Evolutionary conservation across 192 early-diverging fungal species (phyloP).

Genomic region (Backusella morwellensis): DNA sequence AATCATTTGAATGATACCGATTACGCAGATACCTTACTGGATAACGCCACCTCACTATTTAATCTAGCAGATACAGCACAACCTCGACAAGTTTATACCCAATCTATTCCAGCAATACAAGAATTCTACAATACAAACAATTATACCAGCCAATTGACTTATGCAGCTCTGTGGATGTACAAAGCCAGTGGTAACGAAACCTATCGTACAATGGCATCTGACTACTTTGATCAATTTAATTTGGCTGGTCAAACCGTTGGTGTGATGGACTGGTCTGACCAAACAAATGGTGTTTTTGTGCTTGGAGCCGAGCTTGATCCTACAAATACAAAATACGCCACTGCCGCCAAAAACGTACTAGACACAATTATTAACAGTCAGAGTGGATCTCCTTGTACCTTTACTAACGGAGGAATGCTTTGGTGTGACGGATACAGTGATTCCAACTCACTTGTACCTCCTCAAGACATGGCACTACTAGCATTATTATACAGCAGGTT

Average conservation of each 20-base stretch:
- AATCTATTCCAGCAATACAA: conserved; percentile 34
- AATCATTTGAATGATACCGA: conserved; percentile 44
- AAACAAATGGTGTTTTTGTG: conserved; percentile 44
- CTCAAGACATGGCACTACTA: conserved; percentile 37
- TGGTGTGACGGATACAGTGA: conserved; percentile 33
- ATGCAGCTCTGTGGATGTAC: conserved; percentile 58
- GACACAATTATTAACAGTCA: conserved; percentile 31
- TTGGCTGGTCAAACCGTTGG: conserved; percentile 7
- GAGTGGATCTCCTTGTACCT: conserved; percentile 23
- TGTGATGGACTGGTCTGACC: conserved; percentile 54
- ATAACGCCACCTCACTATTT: conserved; percentile 44
- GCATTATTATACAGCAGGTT: conserved; percentile 29
- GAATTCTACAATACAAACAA: conserved; percentile 44
- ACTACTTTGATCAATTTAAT: conserved; percentile 44
- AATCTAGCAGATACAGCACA: conserved; percentile 45
- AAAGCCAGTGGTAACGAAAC: conserved; percentile 40
- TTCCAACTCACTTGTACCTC: conserved; percentile 34
- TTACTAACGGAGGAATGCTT: conserved; percentile 47
- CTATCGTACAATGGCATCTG: conserved; percentile 46
- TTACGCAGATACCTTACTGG: conserved; percentile 42
- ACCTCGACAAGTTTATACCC: conserved; percentile 44
- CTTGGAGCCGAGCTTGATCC: conserved; percentile 38
- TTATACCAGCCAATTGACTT: conserved; percentile 50
- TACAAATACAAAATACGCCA: conserved; percentile 36
- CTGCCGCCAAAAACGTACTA: conserved; percentile 31